Percentiles rank a stretch among this genome's conserved stretches.
phyloP scores from a whole-genome alignment of 345 rosid species.

The Arabis hirsuta region DNA sequence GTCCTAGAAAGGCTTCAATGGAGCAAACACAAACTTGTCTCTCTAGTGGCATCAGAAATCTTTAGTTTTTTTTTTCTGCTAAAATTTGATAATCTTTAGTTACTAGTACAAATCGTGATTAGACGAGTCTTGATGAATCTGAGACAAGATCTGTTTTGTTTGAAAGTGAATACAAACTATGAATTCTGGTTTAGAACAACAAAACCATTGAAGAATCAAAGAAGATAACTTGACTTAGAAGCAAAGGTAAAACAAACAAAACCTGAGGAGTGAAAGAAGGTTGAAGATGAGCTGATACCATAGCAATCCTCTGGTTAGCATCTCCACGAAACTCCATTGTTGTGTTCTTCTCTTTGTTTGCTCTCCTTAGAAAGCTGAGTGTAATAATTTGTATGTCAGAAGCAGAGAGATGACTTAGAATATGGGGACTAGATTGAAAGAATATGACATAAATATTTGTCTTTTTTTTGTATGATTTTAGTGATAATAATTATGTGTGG shows the following conservation, averaged over 20 bases:
- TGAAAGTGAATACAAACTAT: constrained; percentile 17
- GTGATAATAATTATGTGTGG: constrained; percentile 47
- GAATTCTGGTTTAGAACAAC: background rate
- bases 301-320: constrained; percentile 63
- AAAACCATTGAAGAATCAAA: constrained; percentile 9
- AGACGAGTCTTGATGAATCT: background rate
- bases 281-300: constrained; percentile 65
- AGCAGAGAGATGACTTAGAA: constrained; percentile 42
- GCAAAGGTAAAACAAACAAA: constrained; percentile 10
- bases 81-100: background rate
- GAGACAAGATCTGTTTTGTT: background rate
- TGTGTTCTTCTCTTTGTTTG: constrained; percentile 23
- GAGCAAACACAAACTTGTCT: constrained; percentile 3
- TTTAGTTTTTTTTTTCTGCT: too few species aligned
- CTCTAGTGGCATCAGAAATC: background rate
- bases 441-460: constrained; percentile 48
- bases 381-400: constrained; percentile 18
- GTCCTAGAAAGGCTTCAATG: background rate
- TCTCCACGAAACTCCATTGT: constrained; percentile 57
- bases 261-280: constrained; percentile 62
- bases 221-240: constrained; percentile 25
- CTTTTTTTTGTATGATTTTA: background rate
- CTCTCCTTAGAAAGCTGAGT: constrained; percentile 6
- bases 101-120: background rate
- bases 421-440: constrained; percentile 49